These are phyloP conservation scores for Acephala macrosclerotiorum DNA, from an alignment of 2,329 filamentous ascomycete species.

Conservation along the genomic window DNA sequence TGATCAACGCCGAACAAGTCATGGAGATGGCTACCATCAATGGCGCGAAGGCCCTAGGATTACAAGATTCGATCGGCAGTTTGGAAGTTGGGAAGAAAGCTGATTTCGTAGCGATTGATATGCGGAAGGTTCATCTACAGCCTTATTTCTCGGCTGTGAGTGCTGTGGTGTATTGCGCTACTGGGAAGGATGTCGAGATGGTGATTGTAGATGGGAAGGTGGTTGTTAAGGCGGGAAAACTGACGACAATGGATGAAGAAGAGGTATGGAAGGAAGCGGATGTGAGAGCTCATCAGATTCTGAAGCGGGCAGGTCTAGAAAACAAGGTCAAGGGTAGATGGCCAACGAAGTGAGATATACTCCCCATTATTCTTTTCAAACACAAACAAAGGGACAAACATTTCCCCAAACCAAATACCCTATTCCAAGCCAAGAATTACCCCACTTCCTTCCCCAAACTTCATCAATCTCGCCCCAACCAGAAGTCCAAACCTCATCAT, in stretches of 20 bases:
- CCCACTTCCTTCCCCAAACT: too few relatives aligned
- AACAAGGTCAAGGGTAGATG: constrained; percentile 47
- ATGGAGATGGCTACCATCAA: constrained; percentile 59
- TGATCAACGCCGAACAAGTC: constrained; percentile 52
- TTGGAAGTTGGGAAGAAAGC: constrained; percentile 53
- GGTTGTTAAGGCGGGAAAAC: constrained; percentile 46
- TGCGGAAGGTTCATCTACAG: constrained; percentile 34
- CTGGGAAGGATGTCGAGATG: constrained; percentile 52
- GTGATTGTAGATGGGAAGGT: constrained; percentile 53
- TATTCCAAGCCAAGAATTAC: too few relatives aligned
- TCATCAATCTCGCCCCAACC: too few relatives aligned
- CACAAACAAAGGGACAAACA: too few relatives aligned
- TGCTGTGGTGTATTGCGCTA: constrained; percentile 53
- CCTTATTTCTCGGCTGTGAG: constrained; percentile 44
- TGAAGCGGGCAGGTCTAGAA: constrained; percentile 47
- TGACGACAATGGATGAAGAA: constrained; percentile 50
- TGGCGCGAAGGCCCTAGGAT: constrained; percentile 54
- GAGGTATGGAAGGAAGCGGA: constrained; percentile 49
- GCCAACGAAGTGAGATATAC: constrained; percentile 43
- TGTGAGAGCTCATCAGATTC: constrained; percentile 46
- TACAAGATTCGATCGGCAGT: constrained; percentile 49
- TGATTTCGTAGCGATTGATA: constrained; percentile 49
- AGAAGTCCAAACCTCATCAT: too few relatives aligned
- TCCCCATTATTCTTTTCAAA: too few relatives aligned
- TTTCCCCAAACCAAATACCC: too few relatives aligned